These are phyloP conservation scores for Aspergillus olivimuriae DNA, from an alignment of 495 filamentous ascomycete species.

Conservation along the genomic window DNA sequence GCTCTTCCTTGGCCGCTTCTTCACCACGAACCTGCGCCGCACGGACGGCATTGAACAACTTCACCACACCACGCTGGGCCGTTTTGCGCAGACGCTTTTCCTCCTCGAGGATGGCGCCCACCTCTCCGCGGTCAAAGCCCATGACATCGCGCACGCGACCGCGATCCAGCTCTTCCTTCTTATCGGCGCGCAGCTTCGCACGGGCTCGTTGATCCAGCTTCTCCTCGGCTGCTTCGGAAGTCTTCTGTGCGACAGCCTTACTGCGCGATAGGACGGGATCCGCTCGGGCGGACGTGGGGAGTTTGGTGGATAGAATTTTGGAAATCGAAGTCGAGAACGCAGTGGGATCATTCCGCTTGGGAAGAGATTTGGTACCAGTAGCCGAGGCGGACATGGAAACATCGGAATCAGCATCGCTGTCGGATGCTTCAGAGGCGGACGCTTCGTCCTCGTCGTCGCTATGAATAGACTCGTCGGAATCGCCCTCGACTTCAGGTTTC, in stretches of 20 bases:
- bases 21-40: slow-evolving; percentile 81
- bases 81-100: slow-evolving; percentile 79
- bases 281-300: slow-evolving; percentile 67
- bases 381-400: slow-evolving; percentile 13
- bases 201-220: slow-evolving; percentile 77
- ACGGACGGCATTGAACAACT: slow-evolving; percentile 91
- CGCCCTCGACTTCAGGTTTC: slow-evolving; percentile 7
- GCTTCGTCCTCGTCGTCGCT: slow-evolving; percentile 29
- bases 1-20: slow-evolving; percentile 61
- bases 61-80: slow-evolving; percentile 86
- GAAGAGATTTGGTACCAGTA: slow-evolving; percentile 20
- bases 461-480: slow-evolving; percentile 16
- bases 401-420: slow-evolving; percentile 25
- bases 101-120: slow-evolving; percentile 58
- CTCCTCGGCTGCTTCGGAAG: slow-evolving; percentile 59
- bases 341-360: slow-evolving; percentile 81
- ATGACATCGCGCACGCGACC: slow-evolving; percentile 83
- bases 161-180: slow-evolving; percentile 73
- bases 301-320: slow-evolving; percentile 82
- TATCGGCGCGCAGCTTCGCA: slow-evolving; percentile 71
- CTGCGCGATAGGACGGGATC: slow-evolving; percentile 88
- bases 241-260: slow-evolving; percentile 57
- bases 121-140: slow-evolving; percentile 40
- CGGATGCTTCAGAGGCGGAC: slow-evolving; percentile 23
- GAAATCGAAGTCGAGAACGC: slow-evolving; percentile 88